phyloP scores from a whole-genome alignment of 2,329 filamentous ascomycete species.

The Akanthomyces dipterigenus region DNA sequence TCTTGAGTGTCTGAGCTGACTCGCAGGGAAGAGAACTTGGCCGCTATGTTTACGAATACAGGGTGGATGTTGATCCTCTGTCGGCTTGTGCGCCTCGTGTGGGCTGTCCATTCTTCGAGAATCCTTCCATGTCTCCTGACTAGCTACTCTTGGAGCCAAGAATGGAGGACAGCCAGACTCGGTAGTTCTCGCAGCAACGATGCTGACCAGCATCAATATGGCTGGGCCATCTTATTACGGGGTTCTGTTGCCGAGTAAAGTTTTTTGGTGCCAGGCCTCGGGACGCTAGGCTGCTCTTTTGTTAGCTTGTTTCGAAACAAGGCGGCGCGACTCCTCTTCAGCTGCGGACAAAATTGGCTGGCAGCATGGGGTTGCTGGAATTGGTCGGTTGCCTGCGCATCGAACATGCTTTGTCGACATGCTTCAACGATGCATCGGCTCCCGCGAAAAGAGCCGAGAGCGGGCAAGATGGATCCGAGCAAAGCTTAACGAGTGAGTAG shows the following conservation, averaged over 20 bases:
- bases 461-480: too few species aligned
- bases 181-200: background rate
- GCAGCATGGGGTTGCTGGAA: too few species aligned
- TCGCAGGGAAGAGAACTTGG: background rate
- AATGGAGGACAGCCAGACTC: background rate
- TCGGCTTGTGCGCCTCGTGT: background rate
- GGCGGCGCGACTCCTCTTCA: background rate
- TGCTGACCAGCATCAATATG: background rate
- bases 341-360: too few species aligned
- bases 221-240: background rate
- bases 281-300: background rate
- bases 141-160: background rate
- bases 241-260: background rate
- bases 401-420: too few species aligned
- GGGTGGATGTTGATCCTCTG: background rate
- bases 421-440: too few species aligned
- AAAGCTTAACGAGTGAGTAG: too few species aligned
- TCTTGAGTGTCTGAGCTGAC: background rate
- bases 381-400: too few species aligned
- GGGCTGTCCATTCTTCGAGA: background rate
- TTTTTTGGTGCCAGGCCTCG: background rate
- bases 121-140: background rate
- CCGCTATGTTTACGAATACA: background rate
- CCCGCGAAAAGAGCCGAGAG: too few species aligned
- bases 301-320: constrained; percentile 1